phyloP scores from a whole-genome alignment of 352 stramenopile species.

The Globisporangium spinosum region DNA sequence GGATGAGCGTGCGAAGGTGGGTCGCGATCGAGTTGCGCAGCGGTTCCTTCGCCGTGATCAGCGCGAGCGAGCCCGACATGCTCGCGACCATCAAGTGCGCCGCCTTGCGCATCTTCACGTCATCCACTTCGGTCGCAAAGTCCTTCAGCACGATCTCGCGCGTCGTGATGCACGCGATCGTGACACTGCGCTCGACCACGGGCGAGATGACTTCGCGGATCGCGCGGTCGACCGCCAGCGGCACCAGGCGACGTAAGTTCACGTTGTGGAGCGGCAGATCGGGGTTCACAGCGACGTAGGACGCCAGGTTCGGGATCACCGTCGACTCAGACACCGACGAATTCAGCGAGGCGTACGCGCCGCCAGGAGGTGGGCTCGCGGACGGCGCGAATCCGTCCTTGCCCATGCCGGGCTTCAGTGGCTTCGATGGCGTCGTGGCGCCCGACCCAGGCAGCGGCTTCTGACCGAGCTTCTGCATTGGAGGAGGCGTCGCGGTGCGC shows the following conservation, averaged over 20 bases:
- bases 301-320: slow-evolving; percentile 97
- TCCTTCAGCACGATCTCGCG: slow-evolving; percentile 98
- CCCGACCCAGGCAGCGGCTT: slow-evolving; percentile 26
- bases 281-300: slow-evolving; percentile 97
- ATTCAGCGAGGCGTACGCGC: slow-evolving; percentile 30
- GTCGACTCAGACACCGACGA: slow-evolving; percentile 86
- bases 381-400: slow-evolving; percentile 46
- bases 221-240: slow-evolving; percentile 95
- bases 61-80: slow-evolving; percentile 95
- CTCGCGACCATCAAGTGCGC: slow-evolving; percentile 98
- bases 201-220: slow-evolving; percentile 99
- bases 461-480: slow-evolving; percentile 28
- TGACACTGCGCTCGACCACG: slow-evolving; percentile 97
- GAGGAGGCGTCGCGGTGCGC: slow-evolving; percentile 58
- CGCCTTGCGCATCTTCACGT: slow-evolving; percentile 96
- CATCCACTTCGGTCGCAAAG: slow-evolving; percentile 96
- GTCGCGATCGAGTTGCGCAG: slow-evolving; percentile 97
- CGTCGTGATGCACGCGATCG: slow-evolving; percentile 98
- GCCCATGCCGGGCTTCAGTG: slow-evolving; percentile 40
- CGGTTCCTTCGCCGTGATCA: slow-evolving; percentile 98
- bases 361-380: slow-evolving; percentile 42
- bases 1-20: slow-evolving; percentile 93
- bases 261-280: slow-evolving; percentile 92
- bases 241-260: slow-evolving; percentile 94
- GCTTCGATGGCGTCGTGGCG: slow-evolving; percentile 48